phyloP scores from a whole-genome alignment of 2,329 filamentous ascomycete species.

The Venturia oleaginea region DNA sequence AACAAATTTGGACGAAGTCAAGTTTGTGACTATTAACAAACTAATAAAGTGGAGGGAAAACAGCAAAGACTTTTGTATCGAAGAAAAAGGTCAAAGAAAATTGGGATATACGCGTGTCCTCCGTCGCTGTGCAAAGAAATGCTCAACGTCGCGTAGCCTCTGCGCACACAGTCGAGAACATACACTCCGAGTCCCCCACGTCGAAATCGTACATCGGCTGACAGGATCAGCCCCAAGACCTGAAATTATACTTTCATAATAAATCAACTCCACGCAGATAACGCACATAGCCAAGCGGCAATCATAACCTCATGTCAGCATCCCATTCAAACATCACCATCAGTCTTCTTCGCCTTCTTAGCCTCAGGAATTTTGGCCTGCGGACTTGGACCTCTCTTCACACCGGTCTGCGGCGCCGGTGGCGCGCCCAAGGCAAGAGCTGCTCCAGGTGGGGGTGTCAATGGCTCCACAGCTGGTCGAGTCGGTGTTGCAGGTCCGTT shows the following conservation, averaged over 20 bases:
- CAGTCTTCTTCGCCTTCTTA: slow-evolving; percentile 9
- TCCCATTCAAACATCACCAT: background rate
- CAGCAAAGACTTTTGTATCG: no score
- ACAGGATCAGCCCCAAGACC: background rate
- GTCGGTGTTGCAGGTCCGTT: slow-evolving; percentile 8
- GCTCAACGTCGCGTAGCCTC: no score
- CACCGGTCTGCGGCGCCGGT: background rate
- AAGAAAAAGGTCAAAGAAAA: no score
- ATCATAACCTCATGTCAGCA: background rate
- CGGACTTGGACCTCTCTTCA: background rate
- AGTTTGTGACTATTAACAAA: no score
- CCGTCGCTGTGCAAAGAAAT: no score
- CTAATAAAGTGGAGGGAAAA: no score
- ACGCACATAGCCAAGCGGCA: background rate
- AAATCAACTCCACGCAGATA: background rate
- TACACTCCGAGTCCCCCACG: no score
- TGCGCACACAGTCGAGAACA: no score
- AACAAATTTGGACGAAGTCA: no score
- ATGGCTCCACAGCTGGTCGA: slow-evolving; percentile 12
- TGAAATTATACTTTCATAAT: background rate
- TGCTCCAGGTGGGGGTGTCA: slow-evolving; percentile 8
- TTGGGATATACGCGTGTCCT: no score
- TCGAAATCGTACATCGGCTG: no score
- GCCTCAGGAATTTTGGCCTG: background rate
- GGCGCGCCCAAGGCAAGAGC: background rate